A percentile compares a stretch with the other conserved stretches of the same genome.
phyloP scores from a whole-genome alignment of 2,329 filamentous ascomycete genomes.

The Aureobasidium vineae region DNA sequence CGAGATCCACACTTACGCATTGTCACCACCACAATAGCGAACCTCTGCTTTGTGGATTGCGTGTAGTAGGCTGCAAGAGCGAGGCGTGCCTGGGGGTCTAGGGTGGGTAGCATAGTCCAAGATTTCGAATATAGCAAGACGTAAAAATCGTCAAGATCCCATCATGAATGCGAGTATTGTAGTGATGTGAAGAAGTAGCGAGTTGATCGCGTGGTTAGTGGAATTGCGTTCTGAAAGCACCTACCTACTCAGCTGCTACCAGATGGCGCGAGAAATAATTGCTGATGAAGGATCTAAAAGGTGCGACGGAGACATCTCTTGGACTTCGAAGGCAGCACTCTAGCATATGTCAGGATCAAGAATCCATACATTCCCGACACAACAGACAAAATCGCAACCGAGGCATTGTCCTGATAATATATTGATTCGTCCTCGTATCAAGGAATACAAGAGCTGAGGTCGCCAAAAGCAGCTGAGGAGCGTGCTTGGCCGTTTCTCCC shows the following conservation, averaged over 20 bases:
- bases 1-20: not conserved
- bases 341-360: not conserved
- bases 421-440: not conserved
- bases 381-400: not conserved
- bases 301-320: not conserved
- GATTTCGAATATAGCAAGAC: not conserved
- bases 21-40: not conserved
- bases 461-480: not conserved
- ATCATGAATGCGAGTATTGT: not conserved
- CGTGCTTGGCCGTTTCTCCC: slow-evolving; percentile 22
- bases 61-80: not conserved
- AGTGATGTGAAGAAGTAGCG: not conserved
- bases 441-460: not conserved
- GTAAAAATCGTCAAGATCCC: too few species aligned
- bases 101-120: too few species aligned
- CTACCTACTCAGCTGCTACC: not conserved
- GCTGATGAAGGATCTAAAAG: not conserved
- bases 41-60: not conserved
- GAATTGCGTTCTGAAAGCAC: not conserved
- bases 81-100: too few species aligned
- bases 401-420: not conserved
- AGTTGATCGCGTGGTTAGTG: not conserved
- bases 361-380: not conserved
- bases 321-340: not conserved
- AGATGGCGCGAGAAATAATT: not conserved